Base-by-base conservation (phyloP, 1,139 yeast species). In the Candida tropicalis region DNA sequence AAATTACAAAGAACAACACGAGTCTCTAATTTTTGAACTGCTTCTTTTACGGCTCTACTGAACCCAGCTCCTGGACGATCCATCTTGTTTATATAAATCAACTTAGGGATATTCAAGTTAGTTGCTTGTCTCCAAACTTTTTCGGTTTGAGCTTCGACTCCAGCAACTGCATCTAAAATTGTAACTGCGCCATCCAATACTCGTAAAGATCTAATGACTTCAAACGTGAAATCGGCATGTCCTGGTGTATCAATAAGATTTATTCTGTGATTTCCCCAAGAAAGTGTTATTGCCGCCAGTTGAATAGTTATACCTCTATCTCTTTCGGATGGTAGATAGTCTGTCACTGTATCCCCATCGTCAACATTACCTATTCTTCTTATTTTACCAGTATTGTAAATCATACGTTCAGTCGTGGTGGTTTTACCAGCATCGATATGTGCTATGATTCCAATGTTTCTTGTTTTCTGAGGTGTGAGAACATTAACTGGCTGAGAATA, bases 201-300 rank as follows among this genome's bases (percentile, higher is more conserved):
- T 49, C 97, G 75, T 47, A 93, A 75, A 0, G 98, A 84, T 45
- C 98, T 70, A 2, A 82, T 87, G 5, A 95, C 99, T 62, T 93
- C 99, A 61, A 91, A 93, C 0, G 96, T 87, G 60, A 93, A 93
- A 62, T 93, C 99, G 0, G 97, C 98, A 64, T 93, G 99, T 0
- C 99, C 99, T 1, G 99, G 99, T 0, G 99, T 91, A 60, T 93
- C 99, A 18, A 93, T 89, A 42, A 93, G 73, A 59, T 93, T 93
- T 56, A 95, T 82, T 52, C 81, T 81, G 55, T 82, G 79, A 13
- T 68, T 65, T 48, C 83, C 82, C 98, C 99, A 93, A 28, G 89
- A 85, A 46, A 95, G 79, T 0, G 97, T 82, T 36, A 91, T 90
- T 0, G 99, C 98, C 0, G 99, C 99, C 63, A 95, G 87, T 57